Conservation (phyloP, 129 eudicot genomes). For the Flaveria linearis region DNA sequence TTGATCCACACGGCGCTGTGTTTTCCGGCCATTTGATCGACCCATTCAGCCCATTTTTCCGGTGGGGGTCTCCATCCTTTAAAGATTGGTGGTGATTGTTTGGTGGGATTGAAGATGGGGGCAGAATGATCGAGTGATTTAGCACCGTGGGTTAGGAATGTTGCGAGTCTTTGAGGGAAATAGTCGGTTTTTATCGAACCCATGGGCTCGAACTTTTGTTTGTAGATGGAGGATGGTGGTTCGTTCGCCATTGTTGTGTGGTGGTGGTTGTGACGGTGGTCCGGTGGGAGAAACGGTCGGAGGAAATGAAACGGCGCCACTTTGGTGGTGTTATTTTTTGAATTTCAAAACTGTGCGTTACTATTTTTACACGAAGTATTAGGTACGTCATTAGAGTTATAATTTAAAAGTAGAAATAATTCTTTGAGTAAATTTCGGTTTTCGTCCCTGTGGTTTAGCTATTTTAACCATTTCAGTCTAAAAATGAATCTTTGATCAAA, state of each 20-base stretch:
- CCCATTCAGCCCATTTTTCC: slow-evolving; percentile 41
- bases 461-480: too few relatives aligned
- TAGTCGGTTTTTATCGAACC: slow-evolving; percentile 15
- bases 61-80: slow-evolving; percentile 40
- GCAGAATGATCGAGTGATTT: background rate
- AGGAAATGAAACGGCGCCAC: background rate
- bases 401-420: too few relatives aligned
- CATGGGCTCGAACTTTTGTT: slow-evolving; percentile 22
- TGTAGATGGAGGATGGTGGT: slow-evolving; percentile 21
- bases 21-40: slow-evolving; percentile 28
- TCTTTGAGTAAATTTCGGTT: too few relatives aligned
- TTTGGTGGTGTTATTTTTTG: background rate
- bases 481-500: too few relatives aligned
- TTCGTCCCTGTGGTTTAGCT: too few relatives aligned
- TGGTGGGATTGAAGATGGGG: slow-evolving; percentile 3
- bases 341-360: background rate
- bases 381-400: background rate
- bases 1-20: slow-evolving; percentile 31
- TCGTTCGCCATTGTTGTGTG: slow-evolving; percentile 10
- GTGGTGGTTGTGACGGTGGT: slow-evolving; percentile 2
- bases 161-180: slow-evolving; percentile 30
- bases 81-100: slow-evolving; percentile 22
- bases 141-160: slow-evolving; percentile 41
- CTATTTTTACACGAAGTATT: background rate
- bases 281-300: background rate